These are phyloP conservation scores for Saccharomycopsis sp. DNA, from an alignment of 805 yeast species.

Conservation along the genomic window DNA sequence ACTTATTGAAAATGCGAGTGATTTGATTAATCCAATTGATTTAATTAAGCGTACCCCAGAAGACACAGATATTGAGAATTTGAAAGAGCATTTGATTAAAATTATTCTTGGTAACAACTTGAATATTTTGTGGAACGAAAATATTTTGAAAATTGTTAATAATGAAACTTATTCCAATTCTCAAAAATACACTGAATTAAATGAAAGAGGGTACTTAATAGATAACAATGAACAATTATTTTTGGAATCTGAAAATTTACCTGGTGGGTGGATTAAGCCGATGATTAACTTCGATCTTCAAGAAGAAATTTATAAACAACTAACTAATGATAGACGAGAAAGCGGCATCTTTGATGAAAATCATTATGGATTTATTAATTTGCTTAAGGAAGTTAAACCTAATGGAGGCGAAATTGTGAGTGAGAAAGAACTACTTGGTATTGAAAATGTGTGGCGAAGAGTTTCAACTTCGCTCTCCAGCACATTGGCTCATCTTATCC, in stretches of 20 bases:
- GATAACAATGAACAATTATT: slow-evolving; percentile 23
- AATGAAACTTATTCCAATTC: slow-evolving; percentile 41
- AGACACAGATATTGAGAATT: slow-evolving; percentile 55
- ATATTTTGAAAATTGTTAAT: slow-evolving; percentile 48
- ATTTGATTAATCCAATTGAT: slow-evolving; percentile 57
- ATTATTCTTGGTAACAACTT: slow-evolving; percentile 61
- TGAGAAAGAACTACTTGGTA: slow-evolving; percentile 10
- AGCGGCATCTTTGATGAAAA: neutral
- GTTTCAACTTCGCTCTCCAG: neutral
- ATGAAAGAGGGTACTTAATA: slow-evolving; percentile 30
- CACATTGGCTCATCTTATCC: slow-evolving; percentile 1
- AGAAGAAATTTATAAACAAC: neutral
- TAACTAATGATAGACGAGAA: neutral
- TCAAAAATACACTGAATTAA: slow-evolving; percentile 25
- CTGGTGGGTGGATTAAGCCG: slow-evolving; percentile 4
- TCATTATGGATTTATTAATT: slow-evolving; percentile 8
- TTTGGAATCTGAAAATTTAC: neutral
- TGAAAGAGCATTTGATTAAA: slow-evolving; percentile 51
- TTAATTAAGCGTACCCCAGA: slow-evolving; percentile 60
- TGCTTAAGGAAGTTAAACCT: neutral
- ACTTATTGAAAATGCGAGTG: slow-evolving; percentile 62
- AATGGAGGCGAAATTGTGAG: slow-evolving; percentile 6
- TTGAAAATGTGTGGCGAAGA: slow-evolving; percentile 5
- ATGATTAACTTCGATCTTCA: slow-evolving; percentile 7
- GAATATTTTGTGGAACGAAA: slow-evolving; percentile 43